A percentile compares a stretch with the other conserved stretches of the same genome.
phyloP scores from a whole-genome alignment of 1,284 basidiomycete genomes.

The Stygiomarasmius scandens region DNA sequence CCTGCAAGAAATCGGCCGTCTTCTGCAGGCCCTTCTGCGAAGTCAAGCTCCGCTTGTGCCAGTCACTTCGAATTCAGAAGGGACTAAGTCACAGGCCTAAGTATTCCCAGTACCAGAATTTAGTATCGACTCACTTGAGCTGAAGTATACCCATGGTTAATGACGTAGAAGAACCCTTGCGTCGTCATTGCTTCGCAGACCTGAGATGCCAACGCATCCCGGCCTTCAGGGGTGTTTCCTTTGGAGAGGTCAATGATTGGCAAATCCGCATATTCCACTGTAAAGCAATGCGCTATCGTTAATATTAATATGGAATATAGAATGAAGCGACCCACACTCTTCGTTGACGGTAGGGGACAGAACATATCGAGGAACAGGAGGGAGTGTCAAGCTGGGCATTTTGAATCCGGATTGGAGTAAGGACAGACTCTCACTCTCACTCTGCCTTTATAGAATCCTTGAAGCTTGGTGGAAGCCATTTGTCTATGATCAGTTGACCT shows the following conservation, averaged over 20 bases:
- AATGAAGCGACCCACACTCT: constrained; percentile 32
- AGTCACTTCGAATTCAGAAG: too few species aligned
- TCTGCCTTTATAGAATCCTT: too few species aligned
- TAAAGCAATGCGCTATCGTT: neutral
- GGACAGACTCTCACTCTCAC: too few species aligned
- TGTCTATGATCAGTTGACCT: too few species aligned
- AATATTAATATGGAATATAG: too few species aligned
- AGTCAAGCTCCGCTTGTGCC: too few species aligned
- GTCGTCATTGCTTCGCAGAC: constrained; percentile 60
- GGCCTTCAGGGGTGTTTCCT: constrained; percentile 48
- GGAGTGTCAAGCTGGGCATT: constrained; percentile 23
- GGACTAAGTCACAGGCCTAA: too few species aligned
- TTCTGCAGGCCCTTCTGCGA: too few species aligned
- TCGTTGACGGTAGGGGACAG: constrained; percentile 36
- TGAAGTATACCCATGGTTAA: constrained; percentile 58
- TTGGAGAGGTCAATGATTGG: constrained; percentile 65
- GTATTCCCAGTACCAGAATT: too few species aligned
- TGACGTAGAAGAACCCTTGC: constrained; percentile 65
- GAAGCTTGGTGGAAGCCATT: too few species aligned
- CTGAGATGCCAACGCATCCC: constrained; percentile 46
- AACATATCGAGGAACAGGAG: constrained; percentile 35
- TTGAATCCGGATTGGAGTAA: too few species aligned
- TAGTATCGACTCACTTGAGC: constrained; percentile 42
- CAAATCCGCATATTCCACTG: constrained; percentile 57
- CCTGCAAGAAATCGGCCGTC: too few species aligned